Evolutionary conservation across 768 basidiomycete genomes (phyloP), one percentile per base, ranked within the genome.

Genomic region (Phylloporus sp.): DNA sequence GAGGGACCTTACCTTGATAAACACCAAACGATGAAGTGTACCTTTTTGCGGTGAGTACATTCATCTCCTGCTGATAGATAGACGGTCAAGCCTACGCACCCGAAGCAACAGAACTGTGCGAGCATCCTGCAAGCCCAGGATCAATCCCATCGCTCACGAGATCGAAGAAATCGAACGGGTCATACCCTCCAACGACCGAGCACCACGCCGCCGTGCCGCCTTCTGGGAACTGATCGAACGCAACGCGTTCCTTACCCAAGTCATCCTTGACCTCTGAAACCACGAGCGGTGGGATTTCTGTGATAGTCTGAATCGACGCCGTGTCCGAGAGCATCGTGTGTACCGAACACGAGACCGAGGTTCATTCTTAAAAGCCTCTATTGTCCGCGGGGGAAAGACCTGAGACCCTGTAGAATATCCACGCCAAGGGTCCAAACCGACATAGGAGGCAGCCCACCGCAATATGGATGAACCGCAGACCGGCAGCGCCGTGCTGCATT

Each of bases 21-120:
- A 74, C 72, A 10, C 75, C 74, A 52, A 70, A 76, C 4, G 70
- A 64, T 22, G 65, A 23, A 8, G 59, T 56, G 38, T 72, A 71
- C 3, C 74, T 73, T 50, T 20, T 34, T 43, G n/a, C 15, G 6
- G 39, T 56, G 32, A 53, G 40, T 40, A 16, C 1, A 3, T 0
- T 5, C 20, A 8, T 12, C 27, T 7, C 34, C 28, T 27, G 32
- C 8, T 15, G 13, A 28, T 44, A 31, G 27, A 2, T 6, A 15
- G 23, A 23, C 2, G 5, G 15, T 31, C 8, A 34, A 8, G 29
- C 57, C 27, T 34, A 67, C 64, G 65, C 35, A 71, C 65, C 72
- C 73, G 35, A 67, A 71, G 23, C 67, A 63, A 38, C 70, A 69
- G 49, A 67, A 62, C 45, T 66, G 66, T 5, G 67, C 49, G 4